phyloP scores from a whole-genome alignment of 1,284 basidiomycete genomes.

The Wolfiporia cocos region DNA sequence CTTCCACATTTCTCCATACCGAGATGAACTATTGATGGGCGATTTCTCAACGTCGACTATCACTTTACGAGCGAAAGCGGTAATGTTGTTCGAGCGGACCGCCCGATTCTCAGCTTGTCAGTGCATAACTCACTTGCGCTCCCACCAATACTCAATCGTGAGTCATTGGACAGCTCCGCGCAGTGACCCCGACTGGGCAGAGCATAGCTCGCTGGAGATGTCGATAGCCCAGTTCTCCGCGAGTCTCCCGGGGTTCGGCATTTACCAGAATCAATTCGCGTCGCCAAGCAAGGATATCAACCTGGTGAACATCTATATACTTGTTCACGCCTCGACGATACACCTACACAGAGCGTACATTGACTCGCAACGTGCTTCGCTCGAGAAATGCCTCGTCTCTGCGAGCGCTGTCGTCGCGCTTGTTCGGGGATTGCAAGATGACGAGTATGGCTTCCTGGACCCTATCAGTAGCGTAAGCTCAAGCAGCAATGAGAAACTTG shows the following conservation, averaged over 20 bases:
- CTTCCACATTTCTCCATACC: not conserved
- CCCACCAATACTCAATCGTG: not conserved
- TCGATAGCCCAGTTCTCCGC: slow-evolving; percentile 38
- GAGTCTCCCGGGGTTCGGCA: slow-evolving; percentile 34
- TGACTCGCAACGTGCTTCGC: slow-evolving; percentile 25
- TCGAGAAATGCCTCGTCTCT: slow-evolving; percentile 34
- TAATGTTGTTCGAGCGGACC: slow-evolving; percentile 45
- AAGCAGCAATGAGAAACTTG: not conserved
- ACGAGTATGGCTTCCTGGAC: slow-evolving; percentile 46
- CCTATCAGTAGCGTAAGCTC: slow-evolving; percentile 39
- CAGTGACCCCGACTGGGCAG: slow-evolving; percentile 27
- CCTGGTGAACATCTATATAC: slow-evolving; percentile 42
- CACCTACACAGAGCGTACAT: slow-evolving; percentile 38
- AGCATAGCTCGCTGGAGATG: slow-evolving; percentile 34
- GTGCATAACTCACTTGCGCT: slow-evolving; percentile 9
- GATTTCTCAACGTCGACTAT: slow-evolving; percentile 13
- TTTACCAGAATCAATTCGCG: slow-evolving; percentile 22
- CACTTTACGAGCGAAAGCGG: slow-evolving; percentile 40
- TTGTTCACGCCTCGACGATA: slow-evolving; percentile 44
- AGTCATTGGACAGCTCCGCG: slow-evolving; percentile 13
- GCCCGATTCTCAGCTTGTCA: slow-evolving; percentile 37
- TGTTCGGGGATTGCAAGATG: slow-evolving; percentile 39
- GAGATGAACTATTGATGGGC: too few relatives aligned
- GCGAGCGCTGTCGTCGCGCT: slow-evolving; percentile 39
- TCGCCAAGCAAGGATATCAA: slow-evolving; percentile 34